phyloP scores from a whole-genome alignment of 179 eudicot genomes.

The Beta corolliflora region DNA sequence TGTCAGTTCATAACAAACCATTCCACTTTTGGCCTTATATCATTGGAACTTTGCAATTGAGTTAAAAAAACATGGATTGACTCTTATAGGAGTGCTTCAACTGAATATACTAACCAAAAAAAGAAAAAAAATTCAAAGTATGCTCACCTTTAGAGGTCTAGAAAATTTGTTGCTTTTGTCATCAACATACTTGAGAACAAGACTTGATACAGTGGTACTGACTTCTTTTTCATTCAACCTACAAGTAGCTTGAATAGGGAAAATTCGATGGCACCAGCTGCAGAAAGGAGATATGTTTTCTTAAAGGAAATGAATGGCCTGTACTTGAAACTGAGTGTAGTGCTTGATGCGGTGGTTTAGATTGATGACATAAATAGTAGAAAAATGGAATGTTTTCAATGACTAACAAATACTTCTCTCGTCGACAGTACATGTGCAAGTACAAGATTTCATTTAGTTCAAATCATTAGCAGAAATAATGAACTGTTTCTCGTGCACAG shows the following conservation, averaged over 20 bases:
- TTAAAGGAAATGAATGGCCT: not conserved
- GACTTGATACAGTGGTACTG: conserved; percentile 48
- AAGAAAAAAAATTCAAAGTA: not conserved
- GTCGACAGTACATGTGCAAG: no score
- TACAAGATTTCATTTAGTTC: no score
- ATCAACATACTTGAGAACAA: conserved; percentile 54
- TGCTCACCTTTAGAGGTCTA: conserved; percentile 62
- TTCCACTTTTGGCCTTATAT: not conserved
- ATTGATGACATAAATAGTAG: not conserved
- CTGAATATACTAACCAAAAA: not conserved
- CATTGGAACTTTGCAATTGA: not conserved
- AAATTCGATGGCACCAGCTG: conserved; percentile 87
- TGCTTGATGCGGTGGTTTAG: not conserved
- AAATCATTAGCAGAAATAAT: not conserved
- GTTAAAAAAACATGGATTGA: not conserved
- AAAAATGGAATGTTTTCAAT: no score
- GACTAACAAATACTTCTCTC: no score
- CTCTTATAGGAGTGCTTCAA: not conserved
- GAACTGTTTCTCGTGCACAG: not conserved
- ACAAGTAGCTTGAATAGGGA: conserved; percentile 83
- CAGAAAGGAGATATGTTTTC: conserved; percentile 25
- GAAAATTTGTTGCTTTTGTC: conserved; percentile 37
- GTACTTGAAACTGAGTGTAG: not conserved
- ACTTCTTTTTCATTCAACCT: conserved; percentile 61
- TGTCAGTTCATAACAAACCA: not conserved